These are phyloP conservation scores for Eremothecium sinecaudum DNA, from an alignment of 1,139 yeast species.

Conservation along the genomic window DNA sequence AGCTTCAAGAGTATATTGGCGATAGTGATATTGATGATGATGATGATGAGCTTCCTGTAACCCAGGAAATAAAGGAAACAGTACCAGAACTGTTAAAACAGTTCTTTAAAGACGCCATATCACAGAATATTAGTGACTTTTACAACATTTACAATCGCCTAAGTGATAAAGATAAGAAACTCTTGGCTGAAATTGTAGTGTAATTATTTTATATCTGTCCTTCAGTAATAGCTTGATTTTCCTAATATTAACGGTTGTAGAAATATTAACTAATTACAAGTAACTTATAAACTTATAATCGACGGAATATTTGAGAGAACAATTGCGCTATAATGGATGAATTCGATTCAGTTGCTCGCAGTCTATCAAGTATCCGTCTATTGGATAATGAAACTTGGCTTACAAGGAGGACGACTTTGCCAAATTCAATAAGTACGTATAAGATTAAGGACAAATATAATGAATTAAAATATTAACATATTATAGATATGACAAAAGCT, in stretches of 20 bases:
- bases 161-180: constrained; percentile 48
- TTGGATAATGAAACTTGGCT: constrained; percentile 3
- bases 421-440: constrained; percentile 1
- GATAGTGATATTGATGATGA: constrained; percentile 22
- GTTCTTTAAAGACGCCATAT: constrained; percentile 58
- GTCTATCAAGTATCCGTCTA: constrained; percentile 2
- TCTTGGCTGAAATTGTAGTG: constrained; percentile 40
- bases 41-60: constrained; percentile 30
- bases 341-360: constrained; percentile 1
- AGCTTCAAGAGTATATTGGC: constrained; percentile 46
- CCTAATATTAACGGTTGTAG: no score
- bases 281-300: no score
- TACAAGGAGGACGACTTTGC: constrained; percentile 1
- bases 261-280: no score
- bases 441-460: no score
- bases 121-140: constrained; percentile 47
- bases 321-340: no score
- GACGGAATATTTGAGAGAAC: no score
- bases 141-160: constrained; percentile 44
- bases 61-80: constrained; percentile 13
- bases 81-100: constrained; percentile 41
- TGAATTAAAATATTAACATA: background rate
- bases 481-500: background rate
- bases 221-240: no score
- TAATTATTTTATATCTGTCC: constrained; percentile 11